Evolutionary conservation across 192 early-diverging fungal genomes (phyloP), one percentile per base, ranked within the genome.

Genomic region (Coemansia sp.): DNA sequence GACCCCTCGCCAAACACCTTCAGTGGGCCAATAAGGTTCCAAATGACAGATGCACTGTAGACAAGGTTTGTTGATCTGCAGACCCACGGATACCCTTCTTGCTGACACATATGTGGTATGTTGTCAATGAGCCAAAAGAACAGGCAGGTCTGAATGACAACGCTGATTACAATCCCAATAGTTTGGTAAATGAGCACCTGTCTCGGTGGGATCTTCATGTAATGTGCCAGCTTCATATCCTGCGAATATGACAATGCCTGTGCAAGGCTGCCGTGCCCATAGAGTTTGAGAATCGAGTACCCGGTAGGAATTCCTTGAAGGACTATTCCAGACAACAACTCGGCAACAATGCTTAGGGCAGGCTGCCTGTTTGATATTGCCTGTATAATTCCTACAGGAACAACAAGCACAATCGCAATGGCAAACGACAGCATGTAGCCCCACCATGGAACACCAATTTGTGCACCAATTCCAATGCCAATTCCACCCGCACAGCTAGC

Each of bases 201-300:
- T 36, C 89, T 81, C 14, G 94, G 94, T 50, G 91, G 87, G 6
- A 92, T 82, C 74, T 92, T 92, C 86, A 91, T 87, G 61, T 92
- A 92, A 59, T 89, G 88, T 4, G 87, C 91, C 7, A 92, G 76
- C 67, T 91, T 92, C 60, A 90, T 75, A 59, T 92, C 90, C 48
- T 74, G 72, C 0, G 77, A 70, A n/a, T 94, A 88, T 6, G 82
- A 79, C 30, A 95, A 61, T 29, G 87, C 87, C 68, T 98, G 94
- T 17, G 81, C 67, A 61, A 92, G 73, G 33, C 86, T 83, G 29
- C 87, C 92, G 61, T 87, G 85, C 57, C 89, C 91, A 45, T 92
- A 85, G 30, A 91, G 86, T 71, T 96, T 96, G 84, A 93, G 93
- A 14, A 88, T 84, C 45, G 91, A 85, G 59, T 93, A 90, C 15